A percentile compares a stretch with the other conserved stretches of the same genome.
Evolutionary conservation across 2,329 filamentous ascomycete species (phyloP).

Genomic region (Purpureocillium takamizusanense): DNA sequence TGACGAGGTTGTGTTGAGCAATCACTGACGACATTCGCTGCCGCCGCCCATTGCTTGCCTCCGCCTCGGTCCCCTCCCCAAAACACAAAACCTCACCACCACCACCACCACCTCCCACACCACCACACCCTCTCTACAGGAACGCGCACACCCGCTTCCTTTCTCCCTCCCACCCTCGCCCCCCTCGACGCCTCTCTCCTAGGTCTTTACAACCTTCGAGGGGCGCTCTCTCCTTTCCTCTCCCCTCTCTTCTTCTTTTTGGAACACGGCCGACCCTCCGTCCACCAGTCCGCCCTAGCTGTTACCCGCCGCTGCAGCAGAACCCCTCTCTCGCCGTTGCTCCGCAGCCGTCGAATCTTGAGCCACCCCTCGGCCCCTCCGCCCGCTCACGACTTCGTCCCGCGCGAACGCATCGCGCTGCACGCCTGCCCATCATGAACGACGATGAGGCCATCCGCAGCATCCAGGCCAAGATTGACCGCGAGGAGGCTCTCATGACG

Average conservation of each 20-base stretch:
- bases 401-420: conserved; percentile 29
- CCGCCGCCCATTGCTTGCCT: no score
- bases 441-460: conserved; percentile 61
- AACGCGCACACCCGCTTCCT: neutral
- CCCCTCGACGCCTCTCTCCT: neutral
- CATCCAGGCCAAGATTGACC: conserved; percentile 94
- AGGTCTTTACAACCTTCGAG: neutral
- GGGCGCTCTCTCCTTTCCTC: conserved; percentile 4
- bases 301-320: no score
- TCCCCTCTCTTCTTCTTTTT: neutral
- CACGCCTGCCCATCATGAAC: conserved; percentile 42
- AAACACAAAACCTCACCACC: neutral
- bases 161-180: neutral
- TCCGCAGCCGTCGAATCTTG: conserved; percentile 2
- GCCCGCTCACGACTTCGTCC: conserved; percentile 13
- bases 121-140: conserved; percentile 5
- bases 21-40: no score
- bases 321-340: conserved; percentile 4
- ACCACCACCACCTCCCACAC: conserved; percentile 5
- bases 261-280: no score
- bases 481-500: conserved; percentile 90
- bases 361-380: neutral
- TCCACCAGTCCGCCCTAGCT: no score
- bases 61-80: no score
- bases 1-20: no score